These are phyloP conservation scores for Colletotrichum sp. DNA, from an alignment of 2,329 filamentous ascomycete species.

Conservation along the genomic window DNA sequence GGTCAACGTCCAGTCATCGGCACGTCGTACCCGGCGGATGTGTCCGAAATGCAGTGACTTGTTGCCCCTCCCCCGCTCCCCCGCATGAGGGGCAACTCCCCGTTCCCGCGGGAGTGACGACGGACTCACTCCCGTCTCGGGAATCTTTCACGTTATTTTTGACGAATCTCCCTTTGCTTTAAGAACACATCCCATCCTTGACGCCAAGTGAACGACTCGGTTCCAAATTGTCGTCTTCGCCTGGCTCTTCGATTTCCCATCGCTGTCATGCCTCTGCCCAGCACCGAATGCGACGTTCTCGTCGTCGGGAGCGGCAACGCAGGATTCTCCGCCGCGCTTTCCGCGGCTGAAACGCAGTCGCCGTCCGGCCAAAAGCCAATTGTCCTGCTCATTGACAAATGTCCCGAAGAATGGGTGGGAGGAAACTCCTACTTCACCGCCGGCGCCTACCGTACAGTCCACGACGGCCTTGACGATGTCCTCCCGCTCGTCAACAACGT, in stretches of 20 bases:
- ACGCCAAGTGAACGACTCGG: neutral
- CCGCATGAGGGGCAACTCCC: neutral
- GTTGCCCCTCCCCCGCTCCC: neutral
- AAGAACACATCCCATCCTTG: rapidly evolving
- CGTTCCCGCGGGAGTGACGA: neutral
- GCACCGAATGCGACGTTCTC: slow-evolving; percentile 44
- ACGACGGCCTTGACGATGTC: neutral
- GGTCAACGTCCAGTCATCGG: neutral
- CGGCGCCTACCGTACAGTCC: neutral
- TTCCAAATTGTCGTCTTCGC: neutral
- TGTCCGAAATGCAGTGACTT: neutral
- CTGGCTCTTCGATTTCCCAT: neutral
- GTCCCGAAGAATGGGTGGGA: neutral
- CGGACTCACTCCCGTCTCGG: neutral
- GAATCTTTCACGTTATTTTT: no score
- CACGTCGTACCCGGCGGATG: neutral
- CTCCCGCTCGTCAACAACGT: neutral
- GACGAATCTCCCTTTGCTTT: no score
- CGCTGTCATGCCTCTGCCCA: neutral
- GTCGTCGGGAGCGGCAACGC: slow-evolving; percentile 70
- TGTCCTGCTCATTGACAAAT: neutral
- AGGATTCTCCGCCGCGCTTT: slow-evolving; percentile 64
- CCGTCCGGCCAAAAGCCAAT: neutral
- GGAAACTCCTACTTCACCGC: neutral
- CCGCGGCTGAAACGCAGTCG: slow-evolving; percentile 39